Conservation (phyloP, 345 rosid genomes). For the Raphanus sativus region DNA sequence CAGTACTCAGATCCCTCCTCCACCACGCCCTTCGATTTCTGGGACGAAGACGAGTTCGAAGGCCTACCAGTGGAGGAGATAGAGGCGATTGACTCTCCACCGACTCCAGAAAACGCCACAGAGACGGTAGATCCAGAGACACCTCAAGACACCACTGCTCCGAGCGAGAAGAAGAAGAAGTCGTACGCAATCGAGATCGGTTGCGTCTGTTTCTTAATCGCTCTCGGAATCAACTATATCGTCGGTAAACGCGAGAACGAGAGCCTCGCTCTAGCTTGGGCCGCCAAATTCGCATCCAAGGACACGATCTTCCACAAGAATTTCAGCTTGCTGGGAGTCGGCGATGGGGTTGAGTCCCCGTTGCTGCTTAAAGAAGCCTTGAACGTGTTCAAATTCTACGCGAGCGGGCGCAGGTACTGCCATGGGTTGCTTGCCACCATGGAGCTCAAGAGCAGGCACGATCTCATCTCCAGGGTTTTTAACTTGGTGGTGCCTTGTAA, state of each 20-base stretch:
- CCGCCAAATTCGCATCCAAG: conserved; percentile 69
- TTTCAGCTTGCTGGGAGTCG: conserved; percentile 68
- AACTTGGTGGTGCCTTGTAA: conserved; percentile 72
- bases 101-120: conserved; percentile 37
- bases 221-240: conserved; percentile 61
- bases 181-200: conserved; percentile 57
- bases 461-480: conserved; percentile 67
- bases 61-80: conserved; percentile 58
- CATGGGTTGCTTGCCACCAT: conserved; percentile 85
- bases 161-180: conserved; percentile 26
- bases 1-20: conserved; percentile 24
- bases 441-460: conserved; percentile 91
- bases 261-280: conserved; percentile 84
- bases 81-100: conserved; percentile 27
- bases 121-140: conserved; percentile 29
- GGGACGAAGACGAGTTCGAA: conserved; percentile 94
- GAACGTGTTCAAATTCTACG: conserved; percentile 80
- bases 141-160: neutral
- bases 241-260: conserved; percentile 81
- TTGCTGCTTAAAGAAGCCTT: conserved; percentile 81
- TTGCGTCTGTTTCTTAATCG: conserved; percentile 60
- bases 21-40: conserved; percentile 54
- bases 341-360: conserved; percentile 77
- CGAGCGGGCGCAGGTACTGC: conserved; percentile 84
- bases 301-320: conserved; percentile 76